Evolutionary conservation across 1,139 yeast genomes (phyloP).

Genomic region (Pichia sp.): DNA sequence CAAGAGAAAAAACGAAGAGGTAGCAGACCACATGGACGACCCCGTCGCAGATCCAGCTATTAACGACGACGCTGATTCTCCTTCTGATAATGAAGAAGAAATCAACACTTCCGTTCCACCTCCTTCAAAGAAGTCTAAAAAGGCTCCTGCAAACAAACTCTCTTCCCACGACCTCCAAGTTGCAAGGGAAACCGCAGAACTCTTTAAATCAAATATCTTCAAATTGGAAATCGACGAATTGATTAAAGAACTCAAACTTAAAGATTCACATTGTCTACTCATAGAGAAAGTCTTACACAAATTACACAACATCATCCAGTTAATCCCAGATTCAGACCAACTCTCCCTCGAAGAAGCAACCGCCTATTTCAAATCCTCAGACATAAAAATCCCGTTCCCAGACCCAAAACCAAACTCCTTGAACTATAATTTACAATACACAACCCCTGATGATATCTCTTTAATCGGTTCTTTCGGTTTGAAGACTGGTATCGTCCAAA

Average conservation of each 20-base stretch:
- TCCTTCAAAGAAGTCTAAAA: constrained; percentile 10
- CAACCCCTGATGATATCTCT: constrained; percentile 72
- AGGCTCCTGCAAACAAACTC: constrained; percentile 21
- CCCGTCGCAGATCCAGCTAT: too few relatives aligned
- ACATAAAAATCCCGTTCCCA: constrained; percentile 75
- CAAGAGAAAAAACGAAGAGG: background rate
- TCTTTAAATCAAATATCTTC: constrained; percentile 92
- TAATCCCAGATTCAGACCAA: constrained; percentile 54
- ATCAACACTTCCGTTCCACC: background rate
- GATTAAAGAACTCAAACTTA: constrained; percentile 71
- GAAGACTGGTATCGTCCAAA: constrained; percentile 71
- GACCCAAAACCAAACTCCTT: constrained; percentile 73
- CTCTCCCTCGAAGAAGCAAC: constrained; percentile 56
- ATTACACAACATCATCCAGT: constrained; percentile 66
- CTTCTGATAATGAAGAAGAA: background rate
- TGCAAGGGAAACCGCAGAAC: constrained; percentile 91
- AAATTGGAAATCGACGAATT: constrained; percentile 92
- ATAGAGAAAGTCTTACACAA: constrained; percentile 80
- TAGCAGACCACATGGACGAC: background rate
- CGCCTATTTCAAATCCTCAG: constrained; percentile 42
- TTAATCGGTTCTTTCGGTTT: constrained; percentile 89
- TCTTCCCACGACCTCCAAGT: constrained; percentile 86
- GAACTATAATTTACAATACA: constrained; percentile 69
- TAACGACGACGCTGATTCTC: background rate
- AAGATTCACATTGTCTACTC: constrained; percentile 61